These are phyloP conservation scores for Fomes fomentarius DNA, from an alignment of 1,284 basidiomycete species.

Conservation along the genomic window DNA sequence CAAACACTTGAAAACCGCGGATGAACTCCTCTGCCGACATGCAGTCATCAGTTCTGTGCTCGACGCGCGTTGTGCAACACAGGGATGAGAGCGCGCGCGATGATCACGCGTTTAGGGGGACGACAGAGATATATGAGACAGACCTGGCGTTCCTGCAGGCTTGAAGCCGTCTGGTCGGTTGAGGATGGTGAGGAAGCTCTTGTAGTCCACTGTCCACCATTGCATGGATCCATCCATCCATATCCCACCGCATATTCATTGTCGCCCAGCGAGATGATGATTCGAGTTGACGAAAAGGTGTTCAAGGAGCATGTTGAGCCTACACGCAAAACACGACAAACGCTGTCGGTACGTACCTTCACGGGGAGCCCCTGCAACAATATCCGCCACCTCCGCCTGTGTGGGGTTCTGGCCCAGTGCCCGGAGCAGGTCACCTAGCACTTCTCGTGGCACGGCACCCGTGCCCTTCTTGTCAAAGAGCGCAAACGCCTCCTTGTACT, in stretches of 20 bases:
- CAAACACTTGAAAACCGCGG: conserved; percentile 98
- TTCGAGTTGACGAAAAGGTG: too few species aligned
- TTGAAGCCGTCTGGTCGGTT: conserved; percentile 98
- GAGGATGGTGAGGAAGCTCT: conserved; percentile 88
- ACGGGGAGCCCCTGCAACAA: conserved; percentile 73
- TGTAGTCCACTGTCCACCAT: conserved; percentile 75
- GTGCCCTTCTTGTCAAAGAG: conserved; percentile 94
- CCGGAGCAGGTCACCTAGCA: conserved; percentile 92
- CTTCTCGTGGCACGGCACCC: conserved; percentile 86
- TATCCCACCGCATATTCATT: neutral
- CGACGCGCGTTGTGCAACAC: neutral
- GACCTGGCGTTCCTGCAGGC: conserved; percentile 90
- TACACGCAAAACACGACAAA: neutral
- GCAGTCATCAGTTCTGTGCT: neutral
- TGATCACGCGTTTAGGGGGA: neutral
- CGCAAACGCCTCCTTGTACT: conserved; percentile 96
- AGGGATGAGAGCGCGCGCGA: neutral
- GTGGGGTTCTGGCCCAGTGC: conserved; percentile 98
- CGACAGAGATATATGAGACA: conserved; percentile 23
- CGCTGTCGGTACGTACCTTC: conserved; percentile 73
- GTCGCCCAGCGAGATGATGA: neutral
- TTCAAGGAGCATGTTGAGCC: neutral
- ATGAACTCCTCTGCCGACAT: conserved; percentile 88
- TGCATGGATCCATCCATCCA: neutral
- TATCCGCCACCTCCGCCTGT: conserved; percentile 91